Conservation (phyloP, 192 early-diverging fungal genomes). For the Gryganskiella cystojenkinii region DNA sequence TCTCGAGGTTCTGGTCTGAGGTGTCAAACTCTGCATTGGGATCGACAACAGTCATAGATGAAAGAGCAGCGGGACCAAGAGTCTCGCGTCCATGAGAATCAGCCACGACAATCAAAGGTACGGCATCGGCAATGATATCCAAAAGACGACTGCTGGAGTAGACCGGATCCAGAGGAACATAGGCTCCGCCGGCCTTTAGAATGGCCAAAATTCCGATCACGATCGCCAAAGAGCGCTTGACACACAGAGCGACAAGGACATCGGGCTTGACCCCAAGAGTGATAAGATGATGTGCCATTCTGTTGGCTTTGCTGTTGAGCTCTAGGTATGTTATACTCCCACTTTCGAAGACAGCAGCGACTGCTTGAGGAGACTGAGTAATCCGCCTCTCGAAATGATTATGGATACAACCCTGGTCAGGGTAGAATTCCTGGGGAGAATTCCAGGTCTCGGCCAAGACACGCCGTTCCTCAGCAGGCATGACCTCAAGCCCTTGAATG, state of each 20-base stretch:
- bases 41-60: too few species aligned
- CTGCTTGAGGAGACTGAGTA: background rate
- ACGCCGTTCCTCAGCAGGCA: conserved; percentile 3
- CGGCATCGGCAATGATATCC: too few species aligned
- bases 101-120: too few species aligned
- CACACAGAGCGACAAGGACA: background rate
- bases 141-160: too few species aligned
- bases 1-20: too few species aligned
- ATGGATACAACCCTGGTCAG: conserved; percentile 4
- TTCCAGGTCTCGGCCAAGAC: background rate
- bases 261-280: background rate
- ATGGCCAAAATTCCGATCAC: too few species aligned
- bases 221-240: too few species aligned
- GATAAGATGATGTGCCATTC: conserved; percentile 4
- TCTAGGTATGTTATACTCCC: background rate
- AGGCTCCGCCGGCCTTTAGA: too few species aligned
- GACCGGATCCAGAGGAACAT: too few species aligned
- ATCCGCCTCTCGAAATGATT: conserved; percentile 4
- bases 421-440: background rate
- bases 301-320: background rate
- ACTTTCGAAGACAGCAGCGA: conserved; percentile 1
- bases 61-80: too few species aligned
- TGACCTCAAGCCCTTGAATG: background rate
- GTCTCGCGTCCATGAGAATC: too few species aligned
- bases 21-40: too few species aligned